Evolutionary conservation across 345 rosid genomes (phyloP), one percentile per base, ranked within the genome.

Genomic region (Eucalyptus sp.): DNA sequence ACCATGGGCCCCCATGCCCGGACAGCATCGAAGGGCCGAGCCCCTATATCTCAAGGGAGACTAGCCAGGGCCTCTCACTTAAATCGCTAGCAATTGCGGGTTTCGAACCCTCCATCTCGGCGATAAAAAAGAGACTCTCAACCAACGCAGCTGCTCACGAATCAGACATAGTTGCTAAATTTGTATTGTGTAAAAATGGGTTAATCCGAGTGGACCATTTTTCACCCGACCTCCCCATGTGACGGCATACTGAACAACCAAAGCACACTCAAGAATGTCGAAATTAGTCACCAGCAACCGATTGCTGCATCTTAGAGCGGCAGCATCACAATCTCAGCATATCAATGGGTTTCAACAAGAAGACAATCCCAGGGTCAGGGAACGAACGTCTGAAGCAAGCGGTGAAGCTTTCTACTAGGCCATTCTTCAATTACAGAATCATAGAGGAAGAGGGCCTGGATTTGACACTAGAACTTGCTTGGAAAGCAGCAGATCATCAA

Each of bases 321-420:
- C 81, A 3, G 41, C 81, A 71, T 71, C 81, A 37, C 1, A 71
- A 0, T 71, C 81, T 37, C 81, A 71, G 81, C 46, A 18, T 18
- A 33, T 71, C 0, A 33, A 33, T 17, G 81, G 81, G 0, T 71
- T 71, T 18, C 81, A 18, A 0, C 81, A 37, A 33, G 81, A 7
- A 71, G 22, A 20, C 81, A 71, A 37, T 71, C 13, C 44, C 13
- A 20, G 44, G 46, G 81, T 37, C 81, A 3, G 46, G 27, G 27
- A 10, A 71, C 27, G 0, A 37, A 71, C 14, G 8, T 37, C 10
- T 0, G 8, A 68, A 68, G 13, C 43, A 68, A 31, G 4, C 43
- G 79, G 43, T 68, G 79, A 68, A 68, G 79, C 79, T 68, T 31
- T 31, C 1, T 68, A 31, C 79, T 16, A 8, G 18, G 41, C 43